These are phyloP conservation scores for Austroboletus eburneus DNA, from an alignment of 768 basidiomycete species.

Conservation along the genomic window DNA sequence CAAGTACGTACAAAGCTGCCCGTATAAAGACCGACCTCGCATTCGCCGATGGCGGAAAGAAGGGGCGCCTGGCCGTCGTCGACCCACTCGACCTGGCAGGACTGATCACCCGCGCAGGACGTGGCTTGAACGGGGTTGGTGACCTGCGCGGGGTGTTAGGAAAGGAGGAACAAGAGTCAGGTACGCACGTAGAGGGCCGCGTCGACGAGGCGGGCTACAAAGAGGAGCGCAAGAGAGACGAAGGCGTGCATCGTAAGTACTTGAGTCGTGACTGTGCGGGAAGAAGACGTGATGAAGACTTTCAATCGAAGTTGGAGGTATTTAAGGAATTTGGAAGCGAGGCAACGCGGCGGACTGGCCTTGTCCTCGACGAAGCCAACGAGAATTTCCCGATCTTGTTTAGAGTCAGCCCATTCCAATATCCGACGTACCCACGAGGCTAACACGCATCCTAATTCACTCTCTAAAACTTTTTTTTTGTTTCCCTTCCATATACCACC, in stretches of 20 bases:
- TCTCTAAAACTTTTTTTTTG: too few species aligned
- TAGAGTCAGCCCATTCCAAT: too few species aligned
- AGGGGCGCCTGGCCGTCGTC: conserved; percentile 58
- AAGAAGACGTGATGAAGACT: background rate
- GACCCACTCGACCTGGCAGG: conserved; percentile 56
- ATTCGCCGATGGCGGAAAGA: conserved; percentile 46
- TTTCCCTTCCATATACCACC: too few species aligned
- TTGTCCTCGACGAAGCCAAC: too few species aligned
- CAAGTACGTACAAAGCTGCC: conserved; percentile 43
- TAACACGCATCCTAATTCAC: too few species aligned
- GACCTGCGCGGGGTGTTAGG: conserved; percentile 33
- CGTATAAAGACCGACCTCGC: conserved; percentile 54
- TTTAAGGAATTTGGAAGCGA: conserved; percentile 28
- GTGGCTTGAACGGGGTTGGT: conserved; percentile 40
- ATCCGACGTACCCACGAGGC: too few species aligned
- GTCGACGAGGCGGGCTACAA: conserved; percentile 12
- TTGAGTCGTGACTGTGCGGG: conserved; percentile 2
- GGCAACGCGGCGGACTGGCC: conserved; percentile 11
- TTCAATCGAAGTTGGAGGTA: conserved; percentile 3
- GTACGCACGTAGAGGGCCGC: conserved; percentile 20
- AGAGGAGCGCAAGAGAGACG: conserved; percentile 18
- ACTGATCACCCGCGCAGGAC: conserved; percentile 49
- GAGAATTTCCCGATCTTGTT: too few species aligned
- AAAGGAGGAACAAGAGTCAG: background rate
- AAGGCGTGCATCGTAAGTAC: conserved; percentile 18